Evolutionary conservation across 169 alveolate species (phyloP).

Genomic region (Eimeria zaria): DNA sequence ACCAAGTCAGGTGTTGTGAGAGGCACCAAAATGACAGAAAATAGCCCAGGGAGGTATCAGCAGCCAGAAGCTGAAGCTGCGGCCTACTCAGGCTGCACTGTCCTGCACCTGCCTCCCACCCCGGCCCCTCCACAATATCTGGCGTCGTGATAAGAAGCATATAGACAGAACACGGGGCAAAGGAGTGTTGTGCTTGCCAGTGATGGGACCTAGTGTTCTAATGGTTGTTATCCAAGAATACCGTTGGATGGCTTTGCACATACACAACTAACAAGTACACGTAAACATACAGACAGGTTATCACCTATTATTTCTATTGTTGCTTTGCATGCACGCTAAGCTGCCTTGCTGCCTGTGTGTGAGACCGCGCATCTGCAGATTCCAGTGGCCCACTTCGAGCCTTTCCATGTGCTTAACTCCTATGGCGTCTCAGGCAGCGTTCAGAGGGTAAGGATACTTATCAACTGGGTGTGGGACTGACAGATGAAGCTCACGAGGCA

Average conservation of each 20-base stretch:
- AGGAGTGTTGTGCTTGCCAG: no score
- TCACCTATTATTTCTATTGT: neutral
- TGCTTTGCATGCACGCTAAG: neutral
- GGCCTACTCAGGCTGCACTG: no score
- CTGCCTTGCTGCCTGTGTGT: neutral
- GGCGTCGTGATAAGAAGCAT: no score
- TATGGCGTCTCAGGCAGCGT: constrained; percentile 82
- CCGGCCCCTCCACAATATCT: no score
- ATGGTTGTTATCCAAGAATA: no score
- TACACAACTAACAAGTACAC: neutral
- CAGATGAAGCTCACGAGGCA: neutral
- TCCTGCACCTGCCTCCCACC: no score
- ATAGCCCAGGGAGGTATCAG: neutral
- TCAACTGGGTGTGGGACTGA: neutral
- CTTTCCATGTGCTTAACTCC: constrained; percentile 70
- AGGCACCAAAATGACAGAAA: no score
- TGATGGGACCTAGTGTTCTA: no score
- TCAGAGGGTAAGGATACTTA: neutral
- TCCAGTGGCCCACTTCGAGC: constrained; percentile 18
- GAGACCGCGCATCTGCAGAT: neutral
- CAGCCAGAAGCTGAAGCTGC: neutral
- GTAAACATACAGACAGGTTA: neutral
- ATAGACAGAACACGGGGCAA: no score
- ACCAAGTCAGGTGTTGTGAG: neutral
- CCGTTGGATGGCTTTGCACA: no score